Conservation (phyloP, 2,329 filamentous ascomycete species). For the Calonectria pteridis region DNA sequence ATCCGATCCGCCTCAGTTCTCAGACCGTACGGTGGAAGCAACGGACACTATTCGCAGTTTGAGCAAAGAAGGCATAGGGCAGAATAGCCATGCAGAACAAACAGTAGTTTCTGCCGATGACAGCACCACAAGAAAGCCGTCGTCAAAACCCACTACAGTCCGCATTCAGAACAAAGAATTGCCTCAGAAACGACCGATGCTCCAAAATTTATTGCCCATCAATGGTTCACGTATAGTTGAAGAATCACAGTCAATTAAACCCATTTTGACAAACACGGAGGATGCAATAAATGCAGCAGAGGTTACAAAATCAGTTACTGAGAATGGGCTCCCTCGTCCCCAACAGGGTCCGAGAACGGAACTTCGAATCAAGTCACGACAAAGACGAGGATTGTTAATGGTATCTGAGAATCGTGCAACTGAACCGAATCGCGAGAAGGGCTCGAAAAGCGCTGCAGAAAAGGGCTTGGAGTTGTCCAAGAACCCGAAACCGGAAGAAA, state of each 20-base stretch:
- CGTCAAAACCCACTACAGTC: too few relatives aligned
- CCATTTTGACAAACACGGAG: neutral
- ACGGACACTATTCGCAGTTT: too few relatives aligned
- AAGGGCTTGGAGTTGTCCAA: neutral
- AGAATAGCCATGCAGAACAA: neutral
- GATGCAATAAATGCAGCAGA: neutral
- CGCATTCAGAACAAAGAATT: neutral
- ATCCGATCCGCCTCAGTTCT: too few relatives aligned
- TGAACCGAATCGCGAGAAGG: conserved; percentile 1
- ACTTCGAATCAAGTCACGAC: conserved; percentile 60
- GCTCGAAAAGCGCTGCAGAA: neutral
- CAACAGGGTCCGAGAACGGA: conserved; percentile 54
- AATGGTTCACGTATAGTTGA: neutral
- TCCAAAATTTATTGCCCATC: neutral
- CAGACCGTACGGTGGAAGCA: neutral
- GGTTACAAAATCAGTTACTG: neutral
- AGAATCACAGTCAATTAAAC: neutral
- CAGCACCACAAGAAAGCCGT: too few relatives aligned
- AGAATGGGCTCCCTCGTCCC: neutral
- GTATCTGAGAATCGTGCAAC: conserved; percentile 51
- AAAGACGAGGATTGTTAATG: conserved; percentile 63
- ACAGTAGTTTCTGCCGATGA: neutral
- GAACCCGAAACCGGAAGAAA: neutral
- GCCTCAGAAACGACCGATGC: neutral
- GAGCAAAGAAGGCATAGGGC: too few relatives aligned